phyloP scores from a whole-genome alignment of 2,329 filamentous ascomycete genomes.

The Fusarium domesticum region DNA sequence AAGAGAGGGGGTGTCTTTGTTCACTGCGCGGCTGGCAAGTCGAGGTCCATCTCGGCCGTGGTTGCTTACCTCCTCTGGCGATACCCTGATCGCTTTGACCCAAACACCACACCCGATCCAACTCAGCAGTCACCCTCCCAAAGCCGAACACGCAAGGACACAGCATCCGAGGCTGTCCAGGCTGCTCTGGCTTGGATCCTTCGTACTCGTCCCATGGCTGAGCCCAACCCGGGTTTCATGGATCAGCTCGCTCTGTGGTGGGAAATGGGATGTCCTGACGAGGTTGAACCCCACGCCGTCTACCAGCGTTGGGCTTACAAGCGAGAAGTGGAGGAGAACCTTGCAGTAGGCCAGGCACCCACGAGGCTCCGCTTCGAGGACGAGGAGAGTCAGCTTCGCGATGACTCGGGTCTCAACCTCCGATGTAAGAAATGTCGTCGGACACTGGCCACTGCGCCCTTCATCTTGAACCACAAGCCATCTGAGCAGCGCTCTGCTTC shows the following conservation, averaged over 20 bases:
- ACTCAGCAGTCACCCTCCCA: slow-evolving; percentile 8
- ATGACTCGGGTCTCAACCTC: slow-evolving; percentile 42
- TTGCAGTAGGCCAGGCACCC: slow-evolving; percentile 75
- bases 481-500: slow-evolving; percentile 16
- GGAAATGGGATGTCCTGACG: slow-evolving; percentile 74
- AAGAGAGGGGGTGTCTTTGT: slow-evolving; percentile 49
- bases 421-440: slow-evolving; percentile 90
- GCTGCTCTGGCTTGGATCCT: slow-evolving; percentile 67
- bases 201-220: slow-evolving; percentile 69
- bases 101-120: slow-evolving; percentile 31
- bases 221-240: slow-evolving; percentile 92
- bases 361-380: slow-evolving; percentile 82
- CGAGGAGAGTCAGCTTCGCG: slow-evolving; percentile 50
- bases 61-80: slow-evolving; percentile 81
- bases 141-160: slow-evolving; percentile 31
- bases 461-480: slow-evolving; percentile 63
- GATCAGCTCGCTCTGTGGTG: slow-evolving; percentile 83
- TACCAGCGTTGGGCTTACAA: slow-evolving; percentile 73
- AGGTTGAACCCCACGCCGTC: slow-evolving; percentile 62
- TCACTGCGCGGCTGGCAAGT: slow-evolving; percentile 91
- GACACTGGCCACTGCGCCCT: slow-evolving; percentile 54
- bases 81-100: slow-evolving; percentile 52
- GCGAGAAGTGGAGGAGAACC: slow-evolving; percentile 52
- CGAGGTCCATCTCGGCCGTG: slow-evolving; percentile 79
- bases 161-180: slow-evolving; percentile 48